Evolutionary conservation across 2,329 filamentous ascomycete species (phyloP), one percentile per base, ranked within the genome.

Genomic region (Colletotrichum coccodes): DNA sequence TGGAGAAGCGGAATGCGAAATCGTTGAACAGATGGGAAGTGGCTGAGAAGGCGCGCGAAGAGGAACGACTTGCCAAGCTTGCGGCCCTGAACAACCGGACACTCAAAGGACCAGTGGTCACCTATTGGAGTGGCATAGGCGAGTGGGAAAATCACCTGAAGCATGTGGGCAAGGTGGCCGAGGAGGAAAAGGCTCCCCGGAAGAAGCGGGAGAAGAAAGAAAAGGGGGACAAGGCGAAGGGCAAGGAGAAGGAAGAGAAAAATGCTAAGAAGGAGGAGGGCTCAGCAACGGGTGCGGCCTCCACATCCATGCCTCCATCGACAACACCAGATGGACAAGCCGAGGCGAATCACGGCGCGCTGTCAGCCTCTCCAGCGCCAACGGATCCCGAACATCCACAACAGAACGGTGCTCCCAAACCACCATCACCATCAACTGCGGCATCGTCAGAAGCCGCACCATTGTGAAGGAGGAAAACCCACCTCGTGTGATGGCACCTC

Each of bases 1-100:
- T 97, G 7, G 96, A 98, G 80, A 92, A 92, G 79, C 86, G 91
- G 74, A 98, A 99, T 79, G 89, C 92, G 73, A 97, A 94, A 85
- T 98, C 92, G 79, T 82, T 97, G 76, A 98, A 95, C 76, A 88
- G 94, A 64, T 98, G 95, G 95, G 95, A 98, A 79, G 92, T 94
- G 79, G 93, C 94, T 7, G 96, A 99, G 81, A 94, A 94, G 80
- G 90, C 92, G 77, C 90, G 95, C 67, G 92, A 95, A 72, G 94
- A 95, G 74, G 93, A 97, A 76, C 88, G 95, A 70, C 88, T 90
- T 71, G 92, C 91, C 46, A 95, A 92, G 80, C 85, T 98, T 54
- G 94, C 95, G 44, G 96, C 95, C 16, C 84, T 98, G 73, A 93
- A 97, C 75, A 94, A 94, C 77, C 90, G 95, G 56, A 94, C 92